Evolutionary conservation across 2,329 filamentous ascomycete species (phyloP).

Genomic region (Verticillium zaregamsianum): DNA sequence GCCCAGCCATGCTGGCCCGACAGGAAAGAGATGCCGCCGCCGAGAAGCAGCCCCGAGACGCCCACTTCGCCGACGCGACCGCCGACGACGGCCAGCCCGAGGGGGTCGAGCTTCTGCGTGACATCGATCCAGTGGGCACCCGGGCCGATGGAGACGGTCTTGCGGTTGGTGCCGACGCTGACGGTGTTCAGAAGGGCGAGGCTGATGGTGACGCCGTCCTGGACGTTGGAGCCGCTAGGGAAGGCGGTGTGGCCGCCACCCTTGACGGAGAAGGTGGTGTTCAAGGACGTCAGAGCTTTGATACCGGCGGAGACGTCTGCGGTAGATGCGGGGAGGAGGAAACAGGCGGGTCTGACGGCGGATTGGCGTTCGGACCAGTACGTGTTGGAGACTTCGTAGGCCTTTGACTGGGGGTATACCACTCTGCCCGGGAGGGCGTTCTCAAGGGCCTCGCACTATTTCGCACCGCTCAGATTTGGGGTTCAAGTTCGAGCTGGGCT

Average conservation of each 20-base stretch:
- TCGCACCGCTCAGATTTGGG: neutral
- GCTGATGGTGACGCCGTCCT: constrained; percentile 23
- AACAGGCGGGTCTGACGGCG: neutral
- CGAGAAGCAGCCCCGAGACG: constrained; percentile 18
- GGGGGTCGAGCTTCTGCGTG: constrained; percentile 13
- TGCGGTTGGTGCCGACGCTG: constrained; percentile 7
- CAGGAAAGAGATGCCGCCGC: constrained; percentile 39
- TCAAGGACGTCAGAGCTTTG: constrained; percentile 5
- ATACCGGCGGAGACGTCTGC: neutral
- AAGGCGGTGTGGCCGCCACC: constrained; percentile 25
- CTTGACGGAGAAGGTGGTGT: neutral
- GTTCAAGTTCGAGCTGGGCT: neutral
- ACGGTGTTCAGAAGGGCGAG: constrained; percentile 16
- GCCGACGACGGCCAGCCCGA: constrained; percentile 15
- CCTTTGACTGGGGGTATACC: neutral
- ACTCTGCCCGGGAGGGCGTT: neutral
- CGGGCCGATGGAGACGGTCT: constrained; percentile 23
- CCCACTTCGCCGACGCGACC: constrained; percentile 18
- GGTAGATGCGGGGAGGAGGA: neutral
- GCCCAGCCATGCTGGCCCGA: constrained; percentile 38
- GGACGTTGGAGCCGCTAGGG: constrained; percentile 30
- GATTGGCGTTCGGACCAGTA: neutral
- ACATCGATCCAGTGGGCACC: constrained; percentile 18
- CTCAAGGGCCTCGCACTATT: neutral
- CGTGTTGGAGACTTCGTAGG: neutral